Conservation (phyloP, 2,329 filamentous ascomycete genomes). For the Ophiocordyceps camponoti-rufipedis region DNA sequence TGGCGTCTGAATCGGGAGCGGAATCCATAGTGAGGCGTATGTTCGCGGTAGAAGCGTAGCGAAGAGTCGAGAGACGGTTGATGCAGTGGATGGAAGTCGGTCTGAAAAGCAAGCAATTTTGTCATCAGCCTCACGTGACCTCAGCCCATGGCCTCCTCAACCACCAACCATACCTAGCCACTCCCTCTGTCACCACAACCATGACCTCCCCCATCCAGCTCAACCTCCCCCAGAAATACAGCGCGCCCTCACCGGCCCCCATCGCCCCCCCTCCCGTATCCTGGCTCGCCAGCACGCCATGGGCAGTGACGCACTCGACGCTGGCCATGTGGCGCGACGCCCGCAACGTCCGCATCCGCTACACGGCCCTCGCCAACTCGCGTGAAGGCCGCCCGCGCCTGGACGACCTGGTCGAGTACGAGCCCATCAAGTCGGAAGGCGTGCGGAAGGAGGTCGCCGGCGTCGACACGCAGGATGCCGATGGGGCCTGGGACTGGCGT, state of each 20-base stretch:
- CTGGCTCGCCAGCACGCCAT: constrained; percentile 44
- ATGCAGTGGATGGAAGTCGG: too few species aligned
- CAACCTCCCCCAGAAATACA: background rate
- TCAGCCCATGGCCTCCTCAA: background rate
- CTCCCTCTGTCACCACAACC: background rate
- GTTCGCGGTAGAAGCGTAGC: too few species aligned
- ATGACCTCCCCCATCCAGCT: background rate
- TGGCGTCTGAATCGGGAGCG: constrained; percentile 23
- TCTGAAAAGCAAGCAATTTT: too few species aligned
- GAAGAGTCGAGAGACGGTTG: too few species aligned
- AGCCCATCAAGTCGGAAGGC: constrained; percentile 27
- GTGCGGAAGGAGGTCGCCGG: constrained; percentile 45
- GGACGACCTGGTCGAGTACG: constrained; percentile 58
- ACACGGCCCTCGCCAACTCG: constrained; percentile 31
- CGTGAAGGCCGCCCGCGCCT: constrained; percentile 27
- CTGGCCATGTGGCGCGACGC: constrained; percentile 66
- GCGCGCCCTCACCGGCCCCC: background rate
- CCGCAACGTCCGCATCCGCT: constrained; percentile 66
- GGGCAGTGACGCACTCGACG: constrained; percentile 59
- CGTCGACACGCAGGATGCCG: constrained; percentile 31
- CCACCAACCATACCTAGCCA: background rate
- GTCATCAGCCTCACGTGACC: too few species aligned
- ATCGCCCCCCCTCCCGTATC: constrained; percentile 24
- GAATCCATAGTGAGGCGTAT: constrained; percentile 4
- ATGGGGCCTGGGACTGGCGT: constrained; percentile 51